These are phyloP conservation scores for Arthrinium puccinioides DNA, from an alignment of 2,329 filamentous ascomycete genomes.

Conservation along the genomic window DNA sequence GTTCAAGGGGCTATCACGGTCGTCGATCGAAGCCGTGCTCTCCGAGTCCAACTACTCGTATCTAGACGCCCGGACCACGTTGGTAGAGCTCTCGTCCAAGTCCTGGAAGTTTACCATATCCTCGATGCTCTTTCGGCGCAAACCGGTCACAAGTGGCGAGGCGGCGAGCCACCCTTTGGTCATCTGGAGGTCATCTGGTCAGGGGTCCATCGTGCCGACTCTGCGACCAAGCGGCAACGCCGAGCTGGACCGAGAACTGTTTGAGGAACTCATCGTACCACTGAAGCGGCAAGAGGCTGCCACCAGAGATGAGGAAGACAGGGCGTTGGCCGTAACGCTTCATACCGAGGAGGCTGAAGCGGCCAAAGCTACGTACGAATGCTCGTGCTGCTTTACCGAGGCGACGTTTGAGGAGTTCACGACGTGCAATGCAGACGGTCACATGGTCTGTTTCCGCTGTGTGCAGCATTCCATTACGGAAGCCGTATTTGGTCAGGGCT, in stretches of 20 bases:
- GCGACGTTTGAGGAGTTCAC: constrained; percentile 68
- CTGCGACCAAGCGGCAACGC: constrained; percentile 59
- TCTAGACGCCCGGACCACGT: constrained; percentile 60
- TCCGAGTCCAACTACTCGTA: constrained; percentile 79
- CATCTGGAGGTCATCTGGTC: constrained; percentile 49
- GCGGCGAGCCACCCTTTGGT: constrained; percentile 57
- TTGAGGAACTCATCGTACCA: constrained; percentile 47
- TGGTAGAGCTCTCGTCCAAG: constrained; percentile 61
- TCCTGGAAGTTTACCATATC: constrained; percentile 74
- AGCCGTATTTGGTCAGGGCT: constrained; percentile 88
- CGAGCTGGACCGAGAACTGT: constrained; percentile 57
- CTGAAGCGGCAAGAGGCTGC: constrained; percentile 36
- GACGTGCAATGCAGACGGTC: constrained; percentile 59
- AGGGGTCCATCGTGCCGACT: constrained; percentile 50
- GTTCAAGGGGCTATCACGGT: constrained; percentile 67
- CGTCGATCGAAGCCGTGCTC: constrained; percentile 69
- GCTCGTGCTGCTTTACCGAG: constrained; percentile 70
- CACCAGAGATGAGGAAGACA: constrained; percentile 44
- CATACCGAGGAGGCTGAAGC: constrained; percentile 54
- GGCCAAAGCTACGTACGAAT: constrained; percentile 55
- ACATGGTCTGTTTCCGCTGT: constrained; percentile 76
- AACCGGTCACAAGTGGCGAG: constrained; percentile 43
- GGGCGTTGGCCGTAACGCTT: constrained; percentile 41
- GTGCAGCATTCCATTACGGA: constrained; percentile 77
- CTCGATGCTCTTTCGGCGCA: constrained; percentile 61